Conservation (phyloP, 2,329 filamentous ascomycete genomes). For the Chaetomium olivaceum region DNA sequence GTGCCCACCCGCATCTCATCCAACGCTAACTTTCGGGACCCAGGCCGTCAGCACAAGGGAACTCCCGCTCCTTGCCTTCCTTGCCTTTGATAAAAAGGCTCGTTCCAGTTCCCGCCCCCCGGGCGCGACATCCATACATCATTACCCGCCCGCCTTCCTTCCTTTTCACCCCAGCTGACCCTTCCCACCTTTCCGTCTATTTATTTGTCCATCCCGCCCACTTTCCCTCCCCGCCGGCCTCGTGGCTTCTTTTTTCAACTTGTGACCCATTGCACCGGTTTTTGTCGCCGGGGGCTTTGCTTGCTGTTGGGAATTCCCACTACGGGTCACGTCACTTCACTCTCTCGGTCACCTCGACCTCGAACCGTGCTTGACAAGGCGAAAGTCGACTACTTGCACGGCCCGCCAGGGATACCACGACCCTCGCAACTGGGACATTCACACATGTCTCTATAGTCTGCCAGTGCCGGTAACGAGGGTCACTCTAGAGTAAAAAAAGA, state of each 20-base stretch:
- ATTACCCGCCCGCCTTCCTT: conserved; percentile 29
- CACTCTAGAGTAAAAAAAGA: background rate
- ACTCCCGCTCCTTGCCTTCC: conserved; percentile 30
- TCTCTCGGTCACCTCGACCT: background rate
- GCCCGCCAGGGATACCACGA: background rate
- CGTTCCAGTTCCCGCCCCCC: conserved; percentile 30
- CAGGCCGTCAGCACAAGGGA: conserved; percentile 35
- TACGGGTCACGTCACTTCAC: background rate
- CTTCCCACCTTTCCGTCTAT: conserved; percentile 12
- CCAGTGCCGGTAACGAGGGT: background rate
- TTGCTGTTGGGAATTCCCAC: background rate
- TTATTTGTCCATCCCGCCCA: conserved; percentile 24
- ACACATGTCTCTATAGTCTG: background rate
- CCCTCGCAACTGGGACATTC: background rate
- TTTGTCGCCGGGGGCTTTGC: background rate
- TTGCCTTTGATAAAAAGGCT: conserved; percentile 29
- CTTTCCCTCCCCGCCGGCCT: background rate
- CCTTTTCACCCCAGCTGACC: conserved; percentile 17
- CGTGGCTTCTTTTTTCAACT: background rate
- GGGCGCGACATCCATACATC: conserved; percentile 28
- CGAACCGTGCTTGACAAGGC: background rate
- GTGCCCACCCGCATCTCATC: conserved; percentile 21
- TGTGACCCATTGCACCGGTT: background rate
- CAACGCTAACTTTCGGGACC: conserved; percentile 33
- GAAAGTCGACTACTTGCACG: background rate